phyloP scores from a whole-genome alignment of 2,329 filamentous ascomycete species.

The Calonectria crousiana region DNA sequence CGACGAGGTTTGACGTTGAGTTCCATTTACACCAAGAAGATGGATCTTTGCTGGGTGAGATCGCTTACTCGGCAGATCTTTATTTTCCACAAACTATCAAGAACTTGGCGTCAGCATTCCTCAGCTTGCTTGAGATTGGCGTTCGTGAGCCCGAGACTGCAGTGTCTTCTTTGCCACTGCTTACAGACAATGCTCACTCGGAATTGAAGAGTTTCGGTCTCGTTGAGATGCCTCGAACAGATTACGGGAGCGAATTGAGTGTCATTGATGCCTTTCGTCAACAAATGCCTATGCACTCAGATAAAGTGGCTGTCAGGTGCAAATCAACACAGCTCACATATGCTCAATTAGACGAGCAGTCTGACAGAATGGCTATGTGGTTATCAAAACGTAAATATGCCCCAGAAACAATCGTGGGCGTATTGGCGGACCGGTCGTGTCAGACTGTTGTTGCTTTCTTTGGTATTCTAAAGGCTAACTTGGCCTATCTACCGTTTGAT shows the following conservation, averaged over 20 bases:
- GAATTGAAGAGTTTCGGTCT: not conserved
- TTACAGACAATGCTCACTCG: not conserved
- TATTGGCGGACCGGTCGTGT: constrained; percentile 24
- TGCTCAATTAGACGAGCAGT: constrained; percentile 31
- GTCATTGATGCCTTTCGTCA: not conserved
- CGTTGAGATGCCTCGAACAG: not conserved
- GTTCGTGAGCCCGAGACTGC: not conserved
- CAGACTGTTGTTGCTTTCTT: constrained; percentile 26
- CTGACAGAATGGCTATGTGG: constrained; percentile 21
- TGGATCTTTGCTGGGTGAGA: not conserved
- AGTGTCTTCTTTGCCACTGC: not conserved
- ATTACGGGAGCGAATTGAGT: not conserved
- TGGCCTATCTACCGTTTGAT: constrained; percentile 37
- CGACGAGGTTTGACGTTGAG: not conserved
- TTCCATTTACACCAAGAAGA: not conserved
- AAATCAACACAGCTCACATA: constrained; percentile 31
- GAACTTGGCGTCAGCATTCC: not conserved
- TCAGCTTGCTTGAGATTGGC: not conserved
- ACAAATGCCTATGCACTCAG: not conserved
- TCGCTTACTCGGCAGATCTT: not conserved
- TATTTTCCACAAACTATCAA: not conserved
- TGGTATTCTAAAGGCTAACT: constrained; percentile 32
- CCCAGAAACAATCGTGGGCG: constrained; percentile 24
- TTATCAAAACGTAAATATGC: not conserved
- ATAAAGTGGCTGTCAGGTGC: not conserved